Evolutionary conservation across 768 basidiomycete genomes (phyloP).

Genomic region (Leccinum aurantiacum): DNA sequence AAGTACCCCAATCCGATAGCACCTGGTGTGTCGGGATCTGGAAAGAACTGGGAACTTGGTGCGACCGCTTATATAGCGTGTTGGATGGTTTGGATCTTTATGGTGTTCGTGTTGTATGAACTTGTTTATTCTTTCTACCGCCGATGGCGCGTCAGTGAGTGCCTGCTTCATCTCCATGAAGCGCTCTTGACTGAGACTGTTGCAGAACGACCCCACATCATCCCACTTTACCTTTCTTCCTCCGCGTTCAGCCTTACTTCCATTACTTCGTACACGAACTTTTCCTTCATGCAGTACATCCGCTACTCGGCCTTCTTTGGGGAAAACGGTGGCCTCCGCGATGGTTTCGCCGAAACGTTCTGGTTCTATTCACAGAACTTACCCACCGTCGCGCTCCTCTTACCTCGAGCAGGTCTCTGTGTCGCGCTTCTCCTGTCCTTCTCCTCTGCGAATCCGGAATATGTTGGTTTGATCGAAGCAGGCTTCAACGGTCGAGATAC

Average conservation of each 20-base stretch:
- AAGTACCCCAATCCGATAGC: conserved; percentile 71
- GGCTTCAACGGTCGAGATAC: conserved; percentile 57
- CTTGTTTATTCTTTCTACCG: conserved; percentile 71
- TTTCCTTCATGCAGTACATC: conserved; percentile 81
- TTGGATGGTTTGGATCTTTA: conserved; percentile 72
- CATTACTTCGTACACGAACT: conserved; percentile 79
- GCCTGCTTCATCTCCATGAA: conserved; percentile 17
- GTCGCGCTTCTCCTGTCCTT: conserved; percentile 72
- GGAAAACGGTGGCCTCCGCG: conserved; percentile 48
- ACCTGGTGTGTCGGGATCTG: conserved; percentile 67
- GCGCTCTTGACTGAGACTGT: conserved; percentile 4
- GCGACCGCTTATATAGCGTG: conserved; percentile 82
- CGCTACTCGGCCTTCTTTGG: conserved; percentile 66
- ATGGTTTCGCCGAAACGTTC: conserved; percentile 78
- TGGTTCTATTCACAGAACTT: conserved; percentile 84
- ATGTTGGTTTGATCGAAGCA: conserved; percentile 46
- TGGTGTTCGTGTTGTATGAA: conserved; percentile 76
- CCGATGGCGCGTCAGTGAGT: conserved; percentile 80
- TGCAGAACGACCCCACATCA: conserved; percentile 77
- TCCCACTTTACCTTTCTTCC: conserved; percentile 81
- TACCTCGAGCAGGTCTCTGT: conserved; percentile 78
- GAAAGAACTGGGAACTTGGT: conserved; percentile 79
- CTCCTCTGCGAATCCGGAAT: conserved; percentile 48
- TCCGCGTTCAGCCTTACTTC: conserved; percentile 73
- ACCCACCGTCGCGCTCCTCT: conserved; percentile 75